A percentile compares a stretch with the other conserved stretches of the same genome.
phyloP scores from a whole-genome alignment of 345 rosid species.

The Conringia planisiliqua region DNA sequence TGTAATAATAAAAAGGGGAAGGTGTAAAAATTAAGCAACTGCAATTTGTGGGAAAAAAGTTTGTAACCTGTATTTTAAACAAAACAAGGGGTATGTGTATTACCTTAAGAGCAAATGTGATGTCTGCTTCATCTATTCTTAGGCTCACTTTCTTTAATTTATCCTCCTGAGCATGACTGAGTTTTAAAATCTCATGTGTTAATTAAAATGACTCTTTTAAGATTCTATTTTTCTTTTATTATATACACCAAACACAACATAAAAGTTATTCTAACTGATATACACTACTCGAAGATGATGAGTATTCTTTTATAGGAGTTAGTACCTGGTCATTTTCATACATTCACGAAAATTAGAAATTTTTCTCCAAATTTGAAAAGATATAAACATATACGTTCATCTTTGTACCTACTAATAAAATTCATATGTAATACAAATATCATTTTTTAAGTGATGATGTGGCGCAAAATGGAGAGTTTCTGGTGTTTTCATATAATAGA shows the following conservation, averaged over 20 bases:
- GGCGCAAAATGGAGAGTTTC: too few species aligned
- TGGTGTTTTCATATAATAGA: too few species aligned
- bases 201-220: slow-evolving; percentile 1
- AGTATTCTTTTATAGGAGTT: not conserved
- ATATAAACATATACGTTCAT: too few species aligned
- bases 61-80: too few species aligned
- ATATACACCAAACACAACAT: not conserved
- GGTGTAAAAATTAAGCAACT: not conserved
- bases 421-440: too few species aligned
- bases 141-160: slow-evolving; percentile 64
- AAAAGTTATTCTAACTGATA: not conserved
- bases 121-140: slow-evolving; percentile 70
- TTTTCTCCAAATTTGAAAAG: too few species aligned
- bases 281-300: not conserved
- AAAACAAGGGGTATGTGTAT: not conserved
- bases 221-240: not conserved
- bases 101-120: slow-evolving; percentile 90
- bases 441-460: too few species aligned
- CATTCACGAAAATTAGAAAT: too few species aligned
- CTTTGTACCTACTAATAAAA: too few species aligned
- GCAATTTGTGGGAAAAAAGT: not conserved
- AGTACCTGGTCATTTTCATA: slow-evolving; percentile 84
- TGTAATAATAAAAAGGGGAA: not conserved
- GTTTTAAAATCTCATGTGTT: slow-evolving; percentile 66
- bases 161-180: slow-evolving; percentile 70